phyloP scores from a whole-genome alignment of 768 basidiomycete species.

The Auriscalpium microsporum region DNA sequence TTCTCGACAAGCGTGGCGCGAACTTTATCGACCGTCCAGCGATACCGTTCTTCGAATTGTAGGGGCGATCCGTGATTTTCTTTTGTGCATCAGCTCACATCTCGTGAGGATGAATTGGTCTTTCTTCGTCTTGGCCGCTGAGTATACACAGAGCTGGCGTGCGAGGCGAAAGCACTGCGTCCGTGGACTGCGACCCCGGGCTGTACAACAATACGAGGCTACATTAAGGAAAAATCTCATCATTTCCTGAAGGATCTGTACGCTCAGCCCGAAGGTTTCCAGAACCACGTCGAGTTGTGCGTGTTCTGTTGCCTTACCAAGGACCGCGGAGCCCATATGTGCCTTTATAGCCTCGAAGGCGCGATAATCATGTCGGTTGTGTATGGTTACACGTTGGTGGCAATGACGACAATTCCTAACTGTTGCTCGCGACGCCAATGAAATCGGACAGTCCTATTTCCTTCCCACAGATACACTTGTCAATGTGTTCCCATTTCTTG shows the following conservation, averaged over 20 bases:
- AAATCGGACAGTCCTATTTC: neutral
- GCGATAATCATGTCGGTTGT: neutral
- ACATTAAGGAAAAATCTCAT: neutral
- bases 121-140: neutral
- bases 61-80: no score
- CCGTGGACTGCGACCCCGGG: neutral
- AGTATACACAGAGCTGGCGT: neutral
- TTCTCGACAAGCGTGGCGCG: slow-evolving; percentile 37
- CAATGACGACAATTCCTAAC: neutral
- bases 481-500: neutral
- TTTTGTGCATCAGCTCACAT: neutral
- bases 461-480: neutral
- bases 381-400: neutral
- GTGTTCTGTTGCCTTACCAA: neutral
- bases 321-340: neutral
- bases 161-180: neutral
- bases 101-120: neutral
- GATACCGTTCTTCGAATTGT: neutral
- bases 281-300: neutral
- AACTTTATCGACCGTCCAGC: slow-evolving; percentile 43
- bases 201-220: neutral
- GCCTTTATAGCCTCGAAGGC: neutral
- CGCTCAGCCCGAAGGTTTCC: neutral
- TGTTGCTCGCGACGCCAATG: neutral
- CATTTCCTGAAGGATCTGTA: neutral